Percentiles rank a stretch among this genome's conserved stretches.
These are phyloP conservation scores for Xylaria longipes DNA, from an alignment of 495 filamentous ascomycete genomes.

Conservation along the genomic window DNA sequence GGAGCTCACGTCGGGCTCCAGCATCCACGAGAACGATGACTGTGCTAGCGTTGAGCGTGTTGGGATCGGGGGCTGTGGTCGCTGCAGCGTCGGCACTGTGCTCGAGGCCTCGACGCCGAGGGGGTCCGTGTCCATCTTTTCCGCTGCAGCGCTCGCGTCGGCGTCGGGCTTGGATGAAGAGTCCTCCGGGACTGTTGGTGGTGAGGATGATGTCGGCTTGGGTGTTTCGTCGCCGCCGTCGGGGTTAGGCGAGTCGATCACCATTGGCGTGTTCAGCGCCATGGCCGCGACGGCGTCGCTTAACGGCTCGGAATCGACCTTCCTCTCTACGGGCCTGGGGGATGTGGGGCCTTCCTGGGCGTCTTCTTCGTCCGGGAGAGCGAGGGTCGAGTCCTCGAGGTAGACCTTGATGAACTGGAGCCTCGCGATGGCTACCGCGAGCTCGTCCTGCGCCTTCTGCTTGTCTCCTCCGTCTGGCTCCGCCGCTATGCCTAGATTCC, in stretches of 20 bases:
- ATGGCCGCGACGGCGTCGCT: conserved; percentile 37
- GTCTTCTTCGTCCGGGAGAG: conserved; percentile 57
- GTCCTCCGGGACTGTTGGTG: conserved; percentile 34
- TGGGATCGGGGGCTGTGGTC: conserved; percentile 50
- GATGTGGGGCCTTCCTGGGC: conserved; percentile 20
- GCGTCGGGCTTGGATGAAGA: conserved; percentile 3
- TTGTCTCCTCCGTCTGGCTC: conserved; percentile 46
- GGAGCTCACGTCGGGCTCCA: conserved; percentile 58
- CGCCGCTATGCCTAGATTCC: conserved; percentile 46
- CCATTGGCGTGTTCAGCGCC: conserved; percentile 28
- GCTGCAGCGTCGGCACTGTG: conserved; percentile 22
- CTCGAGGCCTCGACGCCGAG: conserved; percentile 24
- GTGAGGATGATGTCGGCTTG: conserved; percentile 36
- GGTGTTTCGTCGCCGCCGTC: neutral
- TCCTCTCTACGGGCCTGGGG: conserved; percentile 21
- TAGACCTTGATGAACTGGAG: conserved; percentile 81
- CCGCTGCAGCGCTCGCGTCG: neutral
- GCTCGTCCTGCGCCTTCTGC: conserved; percentile 47
- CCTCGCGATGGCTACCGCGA: conserved; percentile 72
- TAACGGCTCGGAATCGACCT: conserved; percentile 28
- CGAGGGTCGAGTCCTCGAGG: conserved; percentile 68
- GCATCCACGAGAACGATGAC: conserved; percentile 95
- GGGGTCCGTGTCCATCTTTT: conserved; percentile 25
- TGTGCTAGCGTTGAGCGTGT: conserved; percentile 76
- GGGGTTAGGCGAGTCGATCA: conserved; percentile 13